Percentiles rank a stretch among this genome's conserved stretches.
These are phyloP conservation scores for Dipodascus geniculatus DNA, from an alignment of 805 yeast species.

Conservation along the genomic window DNA sequence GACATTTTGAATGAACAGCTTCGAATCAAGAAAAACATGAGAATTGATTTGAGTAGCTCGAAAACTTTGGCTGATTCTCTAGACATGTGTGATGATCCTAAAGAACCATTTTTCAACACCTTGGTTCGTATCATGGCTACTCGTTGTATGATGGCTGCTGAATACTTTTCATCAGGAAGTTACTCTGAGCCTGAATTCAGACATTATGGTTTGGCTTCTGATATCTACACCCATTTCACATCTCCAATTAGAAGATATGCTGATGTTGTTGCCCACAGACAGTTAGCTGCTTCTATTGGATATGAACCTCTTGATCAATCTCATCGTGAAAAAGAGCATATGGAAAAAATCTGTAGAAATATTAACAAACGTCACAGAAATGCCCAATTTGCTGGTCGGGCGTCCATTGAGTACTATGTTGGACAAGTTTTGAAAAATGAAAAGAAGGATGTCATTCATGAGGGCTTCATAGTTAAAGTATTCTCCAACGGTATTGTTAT, in stretches of 20 bases:
- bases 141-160: constrained; percentile 98
- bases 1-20: constrained; percentile 84
- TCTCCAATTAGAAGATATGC: constrained; percentile 97
- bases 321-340: constrained; percentile 80
- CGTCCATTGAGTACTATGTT: constrained; percentile 93
- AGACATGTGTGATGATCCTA: constrained; percentile 72
- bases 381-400: constrained; percentile 98
- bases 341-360: constrained; percentile 80
- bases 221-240: constrained; percentile 95
- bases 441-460: constrained; percentile 50
- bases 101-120: constrained; percentile 87
- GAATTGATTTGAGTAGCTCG: constrained; percentile 72
- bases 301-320: constrained; percentile 73
- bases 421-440: constrained; percentile 93
- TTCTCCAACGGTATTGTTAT: constrained; percentile 93
- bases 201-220: constrained; percentile 96
- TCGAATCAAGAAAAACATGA: constrained; percentile 63
- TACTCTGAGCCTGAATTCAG: constrained; percentile 83
- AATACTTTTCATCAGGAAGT: constrained; percentile 86
- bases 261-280: constrained; percentile 95
- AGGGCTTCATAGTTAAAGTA: constrained; percentile 85
- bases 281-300: constrained; percentile 94
- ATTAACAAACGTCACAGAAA: constrained; percentile 92
- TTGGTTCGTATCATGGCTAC: constrained; percentile 93
- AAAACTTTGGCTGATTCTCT: constrained; percentile 87